Percentiles rank a stretch among this genome's conserved stretches.
Conservation (phyloP, 306 rosid species). For the Canavalia ensiformis region DNA sequence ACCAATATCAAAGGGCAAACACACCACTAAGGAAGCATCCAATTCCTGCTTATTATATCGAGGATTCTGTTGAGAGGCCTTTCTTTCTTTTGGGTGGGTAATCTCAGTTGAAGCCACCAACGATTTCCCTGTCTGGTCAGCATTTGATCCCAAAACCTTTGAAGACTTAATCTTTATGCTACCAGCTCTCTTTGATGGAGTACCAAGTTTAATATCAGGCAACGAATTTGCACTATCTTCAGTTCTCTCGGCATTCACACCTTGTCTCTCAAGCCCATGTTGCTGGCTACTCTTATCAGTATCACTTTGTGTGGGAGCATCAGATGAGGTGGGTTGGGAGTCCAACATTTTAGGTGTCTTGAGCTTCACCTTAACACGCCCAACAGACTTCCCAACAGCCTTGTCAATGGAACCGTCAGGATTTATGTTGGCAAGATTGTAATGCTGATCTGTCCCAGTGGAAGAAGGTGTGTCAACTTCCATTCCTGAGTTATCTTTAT, state of each 20-base stretch:
- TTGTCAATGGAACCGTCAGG: constrained; percentile 71
- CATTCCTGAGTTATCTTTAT: constrained; percentile 71
- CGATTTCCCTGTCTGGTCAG: constrained; percentile 50
- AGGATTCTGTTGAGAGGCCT: constrained; percentile 53
- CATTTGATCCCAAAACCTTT: constrained; percentile 67
- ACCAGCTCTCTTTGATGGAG: constrained; percentile 66
- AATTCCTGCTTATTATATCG: constrained; percentile 73
- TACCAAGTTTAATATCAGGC: constrained; percentile 51
- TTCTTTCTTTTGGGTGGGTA: constrained; percentile 58
- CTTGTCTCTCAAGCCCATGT: constrained; percentile 67
- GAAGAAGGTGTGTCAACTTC: constrained; percentile 86
- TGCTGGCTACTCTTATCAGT: constrained; percentile 89
- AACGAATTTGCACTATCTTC: constrained; percentile 89
- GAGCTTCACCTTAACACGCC: constrained; percentile 92
- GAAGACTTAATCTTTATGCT: constrained; percentile 86
- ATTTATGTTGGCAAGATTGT: constrained; percentile 69
- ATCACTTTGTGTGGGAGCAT: constrained; percentile 82
- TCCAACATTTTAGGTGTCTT: constrained; percentile 70
- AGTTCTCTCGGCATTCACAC: constrained; percentile 59
- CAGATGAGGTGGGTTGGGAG: constrained; percentile 75
- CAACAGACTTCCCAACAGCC: constrained; percentile 64
- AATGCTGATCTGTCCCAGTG: constrained; percentile 76
- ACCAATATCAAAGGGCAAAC: constrained; percentile 40
- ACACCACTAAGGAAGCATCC: constrained; percentile 73
- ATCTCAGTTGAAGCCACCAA: constrained; percentile 45